Conservation (phyloP, 23 red algal species). For the Pyropia haitanensis region DNA sequence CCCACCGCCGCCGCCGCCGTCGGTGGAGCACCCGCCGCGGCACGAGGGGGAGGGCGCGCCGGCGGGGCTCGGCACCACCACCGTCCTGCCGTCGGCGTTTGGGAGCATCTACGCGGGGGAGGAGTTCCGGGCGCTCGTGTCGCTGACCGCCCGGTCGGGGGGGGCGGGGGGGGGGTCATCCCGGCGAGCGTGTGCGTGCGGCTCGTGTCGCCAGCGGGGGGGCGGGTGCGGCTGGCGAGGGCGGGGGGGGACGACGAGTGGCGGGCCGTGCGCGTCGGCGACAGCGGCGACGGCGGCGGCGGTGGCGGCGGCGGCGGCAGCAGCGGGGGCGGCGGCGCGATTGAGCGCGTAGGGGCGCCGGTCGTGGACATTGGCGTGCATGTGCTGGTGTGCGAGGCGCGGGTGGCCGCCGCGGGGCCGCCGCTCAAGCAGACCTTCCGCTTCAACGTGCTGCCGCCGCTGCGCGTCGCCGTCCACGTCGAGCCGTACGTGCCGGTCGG, state of each 20-base stretch:
- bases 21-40: constrained; percentile 10
- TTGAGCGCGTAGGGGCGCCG: too few relatives aligned
- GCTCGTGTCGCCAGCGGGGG: too few relatives aligned
- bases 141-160: constrained; percentile 10
- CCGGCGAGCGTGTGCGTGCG: too few relatives aligned
- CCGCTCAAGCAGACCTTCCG: constrained; percentile 39
- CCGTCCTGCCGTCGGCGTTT: constrained; percentile 48
- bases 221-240: too few relatives aligned
- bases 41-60: constrained; percentile 56
- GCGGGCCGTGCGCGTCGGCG: too few relatives aligned
- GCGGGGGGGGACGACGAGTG: too few relatives aligned
- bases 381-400: constrained; percentile 32
- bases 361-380: constrained; percentile 37
- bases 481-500: too few relatives aligned
- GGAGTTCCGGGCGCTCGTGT: constrained; percentile 56
- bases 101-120: constrained; percentile 56
- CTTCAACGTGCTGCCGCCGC: constrained; percentile 57
- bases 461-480: neutral
- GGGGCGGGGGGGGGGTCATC: too few relatives aligned
- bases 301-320: too few relatives aligned
- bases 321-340: too few relatives aligned
- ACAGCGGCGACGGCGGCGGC: too few relatives aligned
- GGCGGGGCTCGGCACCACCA: constrained; percentile 27
- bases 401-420: neutral
- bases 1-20: neutral